Conservation (phyloP, 2,329 filamentous ascomycete species). For the Phialophora tarda region DNA sequence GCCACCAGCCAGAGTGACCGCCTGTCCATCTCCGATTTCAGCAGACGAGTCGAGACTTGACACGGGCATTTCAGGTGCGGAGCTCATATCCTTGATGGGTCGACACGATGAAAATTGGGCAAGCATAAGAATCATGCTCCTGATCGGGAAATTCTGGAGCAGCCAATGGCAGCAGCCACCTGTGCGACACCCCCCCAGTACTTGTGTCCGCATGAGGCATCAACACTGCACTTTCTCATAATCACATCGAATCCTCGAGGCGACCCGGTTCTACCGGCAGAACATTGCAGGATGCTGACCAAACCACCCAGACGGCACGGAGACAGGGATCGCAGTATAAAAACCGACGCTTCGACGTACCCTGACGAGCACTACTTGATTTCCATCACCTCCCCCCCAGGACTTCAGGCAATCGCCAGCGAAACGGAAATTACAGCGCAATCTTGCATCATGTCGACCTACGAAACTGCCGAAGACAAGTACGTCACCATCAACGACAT, state of each 20-base stretch:
- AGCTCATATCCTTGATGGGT: neutral
- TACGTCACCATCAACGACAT: slow-evolving; percentile 37
- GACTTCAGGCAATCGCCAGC: neutral
- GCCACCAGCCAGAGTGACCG: too few relatives aligned
- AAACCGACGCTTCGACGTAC: neutral
- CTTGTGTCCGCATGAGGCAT: neutral
- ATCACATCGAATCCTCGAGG: neutral
- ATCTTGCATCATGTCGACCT: slow-evolving; percentile 36
- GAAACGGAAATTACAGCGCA: neutral
- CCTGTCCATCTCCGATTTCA: too few relatives aligned
- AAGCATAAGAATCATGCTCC: slow-evolving; percentile 9
- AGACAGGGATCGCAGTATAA: neutral
- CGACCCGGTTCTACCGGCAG: neutral
- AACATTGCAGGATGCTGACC: neutral
- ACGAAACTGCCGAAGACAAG: slow-evolving; percentile 39
- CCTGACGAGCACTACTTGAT: neutral
- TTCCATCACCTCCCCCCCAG: neutral
- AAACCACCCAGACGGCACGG: neutral
- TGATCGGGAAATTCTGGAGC: slow-evolving; percentile 10
- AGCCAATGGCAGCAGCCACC: slow-evolving; percentile 3
- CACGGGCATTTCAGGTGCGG: too few relatives aligned
- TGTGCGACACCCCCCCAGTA: neutral
- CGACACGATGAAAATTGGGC: too few relatives aligned
- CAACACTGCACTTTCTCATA: neutral
- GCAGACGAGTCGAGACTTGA: too few relatives aligned